phyloP scores from a whole-genome alignment of 2,329 filamentous ascomycete genomes.

The Cladorrhinum sp. region DNA sequence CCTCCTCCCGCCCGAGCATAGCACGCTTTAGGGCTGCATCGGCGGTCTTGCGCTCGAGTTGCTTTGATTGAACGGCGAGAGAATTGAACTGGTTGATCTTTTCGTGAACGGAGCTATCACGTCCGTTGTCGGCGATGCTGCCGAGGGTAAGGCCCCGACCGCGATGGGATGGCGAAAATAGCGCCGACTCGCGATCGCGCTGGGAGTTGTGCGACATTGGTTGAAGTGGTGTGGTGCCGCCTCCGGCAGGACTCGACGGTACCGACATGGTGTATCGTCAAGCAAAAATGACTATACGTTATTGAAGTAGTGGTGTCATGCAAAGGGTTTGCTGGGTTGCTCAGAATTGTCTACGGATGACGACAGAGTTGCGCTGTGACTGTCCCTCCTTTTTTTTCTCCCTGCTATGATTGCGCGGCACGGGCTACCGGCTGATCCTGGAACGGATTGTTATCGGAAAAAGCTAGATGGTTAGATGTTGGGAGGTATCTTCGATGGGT shows the following conservation, averaged over 20 bases:
- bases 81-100: slow-evolving; percentile 72
- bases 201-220: slow-evolving; percentile 57
- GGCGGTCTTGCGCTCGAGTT: slow-evolving; percentile 61
- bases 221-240: slow-evolving; percentile 47
- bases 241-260: slow-evolving; percentile 44
- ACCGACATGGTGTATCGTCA: slow-evolving; percentile 38
- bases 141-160: slow-evolving; percentile 7
- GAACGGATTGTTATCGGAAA: too few species aligned
- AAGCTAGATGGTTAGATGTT: not conserved
- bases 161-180: slow-evolving; percentile 35
- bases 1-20: slow-evolving; percentile 67
- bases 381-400: not conserved
- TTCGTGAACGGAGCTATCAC: slow-evolving; percentile 62
- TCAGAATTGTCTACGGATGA: slow-evolving; percentile 2
- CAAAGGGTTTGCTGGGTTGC: slow-evolving; percentile 11
- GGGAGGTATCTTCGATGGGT: not conserved
- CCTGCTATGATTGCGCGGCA: not conserved
- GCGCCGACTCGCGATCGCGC: slow-evolving; percentile 37
- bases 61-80: slow-evolving; percentile 58
- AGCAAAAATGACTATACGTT: slow-evolving; percentile 13
- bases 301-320: slow-evolving; percentile 21
- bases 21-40: slow-evolving; percentile 65
- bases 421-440: not conserved
- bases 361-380: slow-evolving; percentile 1
- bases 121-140: slow-evolving; percentile 40